phyloP scores from a whole-genome alignment of 768 basidiomycete genomes.

The Naganishia onofrii region DNA sequence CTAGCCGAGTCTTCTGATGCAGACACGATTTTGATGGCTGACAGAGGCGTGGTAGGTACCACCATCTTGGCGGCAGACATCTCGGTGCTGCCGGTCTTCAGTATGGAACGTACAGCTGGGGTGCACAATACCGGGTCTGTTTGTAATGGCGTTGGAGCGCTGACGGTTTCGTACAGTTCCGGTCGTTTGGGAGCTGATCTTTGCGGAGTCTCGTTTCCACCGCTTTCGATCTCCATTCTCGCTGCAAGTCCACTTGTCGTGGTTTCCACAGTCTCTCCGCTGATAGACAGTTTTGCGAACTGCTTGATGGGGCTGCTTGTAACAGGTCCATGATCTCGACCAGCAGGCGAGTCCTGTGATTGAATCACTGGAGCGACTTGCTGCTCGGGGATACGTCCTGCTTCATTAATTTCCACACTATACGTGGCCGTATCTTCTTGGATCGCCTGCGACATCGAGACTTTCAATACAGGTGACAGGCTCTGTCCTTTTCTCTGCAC shows the following conservation, averaged over 20 bases:
- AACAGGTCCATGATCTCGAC: background rate
- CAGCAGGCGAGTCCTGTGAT: background rate
- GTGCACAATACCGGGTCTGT: constrained; percentile 10
- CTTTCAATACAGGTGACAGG: constrained; percentile 7
- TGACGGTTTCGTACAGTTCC: constrained; percentile 5
- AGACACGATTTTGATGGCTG: constrained; percentile 6
- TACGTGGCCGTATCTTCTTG: background rate
- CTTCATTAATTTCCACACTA: background rate
- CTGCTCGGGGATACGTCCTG: background rate
- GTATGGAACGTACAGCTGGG: constrained; percentile 8
- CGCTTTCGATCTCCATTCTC: background rate
- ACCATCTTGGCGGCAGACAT: constrained; percentile 7
- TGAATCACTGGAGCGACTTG: background rate
- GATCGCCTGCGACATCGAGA: constrained; percentile 5
- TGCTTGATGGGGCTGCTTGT: background rate
- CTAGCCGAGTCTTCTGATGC: constrained; percentile 28
- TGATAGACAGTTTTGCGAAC: background rate
- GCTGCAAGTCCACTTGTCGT: background rate
- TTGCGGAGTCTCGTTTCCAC: constrained; percentile 7
- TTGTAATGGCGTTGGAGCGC: constrained; percentile 15
- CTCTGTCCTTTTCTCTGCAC: background rate
- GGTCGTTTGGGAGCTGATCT: background rate
- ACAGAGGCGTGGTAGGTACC: background rate
- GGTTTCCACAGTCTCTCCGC: background rate
- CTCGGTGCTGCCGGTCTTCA: background rate